Percentiles rank a stretch among this genome's conserved stretches.
Conservation (phyloP, 805 yeast species). For the Cyberlindnera mississippiensis region DNA sequence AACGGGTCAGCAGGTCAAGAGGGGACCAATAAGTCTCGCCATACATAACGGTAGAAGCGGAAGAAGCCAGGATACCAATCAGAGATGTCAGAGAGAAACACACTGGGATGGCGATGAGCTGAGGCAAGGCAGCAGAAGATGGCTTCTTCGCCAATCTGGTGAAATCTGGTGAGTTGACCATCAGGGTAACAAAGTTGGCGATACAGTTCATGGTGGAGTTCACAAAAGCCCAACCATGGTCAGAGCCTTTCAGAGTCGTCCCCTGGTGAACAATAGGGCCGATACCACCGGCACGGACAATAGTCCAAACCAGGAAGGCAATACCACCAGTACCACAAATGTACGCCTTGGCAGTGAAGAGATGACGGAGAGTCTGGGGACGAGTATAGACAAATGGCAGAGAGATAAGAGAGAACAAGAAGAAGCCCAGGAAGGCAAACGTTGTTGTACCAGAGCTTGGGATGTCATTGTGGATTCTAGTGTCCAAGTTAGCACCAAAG, state of each 20-base stretch:
- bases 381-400: slow-evolving; percentile 79
- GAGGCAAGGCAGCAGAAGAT: slow-evolving; percentile 49
- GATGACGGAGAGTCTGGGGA: slow-evolving; percentile 78
- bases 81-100: slow-evolving; percentile 78
- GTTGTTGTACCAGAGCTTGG: slow-evolving; percentile 61
- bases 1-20: slow-evolving; percentile 56
- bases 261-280: slow-evolving; percentile 67
- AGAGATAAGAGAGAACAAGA: slow-evolving; percentile 76
- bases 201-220: slow-evolving; percentile 75
- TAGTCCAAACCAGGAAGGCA: slow-evolving; percentile 79
- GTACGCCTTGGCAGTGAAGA: slow-evolving; percentile 78
- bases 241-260: slow-evolving; percentile 51
- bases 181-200: slow-evolving; percentile 83
- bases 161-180: slow-evolving; percentile 87
- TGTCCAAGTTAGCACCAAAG: slow-evolving; percentile 61
- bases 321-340: slow-evolving; percentile 82
- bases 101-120: slow-evolving; percentile 64
- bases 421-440: slow-evolving; percentile 68
- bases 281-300: slow-evolving; percentile 74
- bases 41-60: slow-evolving; percentile 67
- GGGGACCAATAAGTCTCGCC: slow-evolving; percentile 83
- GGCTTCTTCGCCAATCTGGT: slow-evolving; percentile 72
- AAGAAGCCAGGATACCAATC: slow-evolving; percentile 80
- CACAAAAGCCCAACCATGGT: slow-evolving; percentile 79
- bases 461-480: slow-evolving; percentile 60